Base-by-base conservation (phyloP, 495 filamentous ascomycete species). In the Tuber borchii region DNA sequence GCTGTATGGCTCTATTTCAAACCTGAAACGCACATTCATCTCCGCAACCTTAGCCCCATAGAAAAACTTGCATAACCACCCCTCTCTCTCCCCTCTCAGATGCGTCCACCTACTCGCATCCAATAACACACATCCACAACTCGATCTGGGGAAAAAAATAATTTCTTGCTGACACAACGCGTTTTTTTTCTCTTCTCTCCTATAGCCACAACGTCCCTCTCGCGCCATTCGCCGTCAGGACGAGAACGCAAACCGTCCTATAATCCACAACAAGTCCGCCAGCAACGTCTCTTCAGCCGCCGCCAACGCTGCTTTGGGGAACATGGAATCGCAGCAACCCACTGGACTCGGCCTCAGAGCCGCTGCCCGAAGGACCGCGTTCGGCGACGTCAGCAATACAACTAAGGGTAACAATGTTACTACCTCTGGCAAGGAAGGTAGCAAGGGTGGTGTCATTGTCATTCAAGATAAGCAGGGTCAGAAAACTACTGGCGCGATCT, bases 371-470 rank as follows among this genome's bases (percentile, higher is more conserved):
- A 89, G 93, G 76, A 90, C 90, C 51, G 92, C 89, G 22, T 93
- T 95, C 83, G 91, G 88, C 22, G 94, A 97, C 82, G 87, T 94
- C 48, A 95, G 90, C 87, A 94, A 93, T 82, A 91, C 87, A 22
- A 83, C 85, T 43, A 90, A 90, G 79, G 56, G 26, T 16, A 65
- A 34, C 14, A 79, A 85, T 39, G 79, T 86, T 19, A 85, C 81
- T 43, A 85, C 84, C 74, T 87, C 83, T 72, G 89, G 89, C 82
- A 90, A 90, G 77, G 85, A 85, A 46, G 75, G 82, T 51, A 78
- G 81, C 72, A 75, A 73, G 72, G 45, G 70, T 51, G 73, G 78
- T 45, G 40, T 77, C 73, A 56, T 84, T 56, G 69, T 70, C 31
- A 46, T 74, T 37, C 77, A 84, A 71, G 84, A 86, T 72, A 81